Evolutionary conservation across 371 early-diverging fungal species (phyloP), one percentile per base, ranked within the genome.

Genomic region (Mortierella polycephala): DNA sequence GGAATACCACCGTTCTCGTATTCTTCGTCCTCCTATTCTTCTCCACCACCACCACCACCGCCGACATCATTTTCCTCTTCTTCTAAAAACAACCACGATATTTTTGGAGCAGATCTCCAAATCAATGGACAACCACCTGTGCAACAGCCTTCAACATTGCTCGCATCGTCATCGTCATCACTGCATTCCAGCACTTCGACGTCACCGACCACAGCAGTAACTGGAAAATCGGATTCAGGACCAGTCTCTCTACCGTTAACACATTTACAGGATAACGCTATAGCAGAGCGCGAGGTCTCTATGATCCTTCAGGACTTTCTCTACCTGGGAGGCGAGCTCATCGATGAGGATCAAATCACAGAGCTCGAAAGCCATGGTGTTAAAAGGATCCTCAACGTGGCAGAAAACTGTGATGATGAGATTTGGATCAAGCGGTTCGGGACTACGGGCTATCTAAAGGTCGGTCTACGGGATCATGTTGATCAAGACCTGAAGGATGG

Each of bases 321-420:
- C 30, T 90, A 71, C 68, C 83, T 90, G 5, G 90, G 90, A 7
- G 89, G 89, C 5, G 90, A 90, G 65, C 84, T 90, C 39, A 83
- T 87, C 4, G 87, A 86, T 1, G 59, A 68, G 3, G 85, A 85
- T 14, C 88, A 90, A 60, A 82, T 89, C 12, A 59, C 65, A 16
- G 83, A 85, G 65, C 64, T 90, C 21, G 75, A 87, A 45, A 55
- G 55, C 23, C 81, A 86, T 14, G 77, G 81, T 2, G 84, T 90
- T 57, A 77, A 76, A 41, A 76, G 90, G 7, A 85, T 90, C 10
- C 75, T 90, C 11, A 90, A 90, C 67, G 87, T 90, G 89, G 90
- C 90, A 0, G 86, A 85, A 66, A 89, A 90, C 70, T 90, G 90
- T 49, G 77, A 85, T 3, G 89, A 90, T 67, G 83, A 84, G 72